A percentile compares a stretch with the other conserved stretches of the same genome.
Evolutionary conservation across 768 basidiomycete species (phyloP).

Genomic region (Rhizopogon roseolus): DNA sequence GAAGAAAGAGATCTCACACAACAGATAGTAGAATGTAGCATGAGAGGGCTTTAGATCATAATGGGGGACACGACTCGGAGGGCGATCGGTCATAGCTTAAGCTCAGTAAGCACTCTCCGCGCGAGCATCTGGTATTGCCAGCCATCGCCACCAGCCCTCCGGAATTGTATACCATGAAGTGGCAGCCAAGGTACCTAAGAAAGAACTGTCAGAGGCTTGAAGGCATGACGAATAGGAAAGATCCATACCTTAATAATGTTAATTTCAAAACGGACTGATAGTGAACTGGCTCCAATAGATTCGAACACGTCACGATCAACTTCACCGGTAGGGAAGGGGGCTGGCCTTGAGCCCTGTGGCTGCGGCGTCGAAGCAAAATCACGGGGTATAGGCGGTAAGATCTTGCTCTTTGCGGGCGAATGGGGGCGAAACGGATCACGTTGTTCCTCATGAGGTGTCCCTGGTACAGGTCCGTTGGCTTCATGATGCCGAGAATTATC

Average conservation of each 20-base stretch:
- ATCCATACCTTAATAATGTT: conserved; percentile 85
- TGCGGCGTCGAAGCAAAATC: conserved; percentile 44
- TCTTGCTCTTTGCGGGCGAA: conserved; percentile 56
- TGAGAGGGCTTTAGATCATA: conserved; percentile 8
- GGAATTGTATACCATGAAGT: conserved; percentile 92
- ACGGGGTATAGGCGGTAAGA: conserved; percentile 76
- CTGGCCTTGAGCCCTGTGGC: conserved; percentile 36
- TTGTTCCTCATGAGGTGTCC: conserved; percentile 24
- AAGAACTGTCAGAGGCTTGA: conserved; percentile 1
- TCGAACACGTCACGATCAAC: conserved; percentile 69
- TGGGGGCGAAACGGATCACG: conserved; percentile 36
- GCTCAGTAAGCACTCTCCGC: conserved; percentile 78
- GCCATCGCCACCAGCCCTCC: conserved; percentile 82
- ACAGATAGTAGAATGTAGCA: conserved; percentile 10
- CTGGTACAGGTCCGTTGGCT: conserved; percentile 16
- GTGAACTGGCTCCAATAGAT: conserved; percentile 63
- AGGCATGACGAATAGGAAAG: background rate
- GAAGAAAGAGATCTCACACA: conserved; percentile 18
- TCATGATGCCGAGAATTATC: conserved; percentile 29
- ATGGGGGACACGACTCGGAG: background rate
- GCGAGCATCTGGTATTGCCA: conserved; percentile 99
- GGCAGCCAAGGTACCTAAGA: conserved; percentile 86
- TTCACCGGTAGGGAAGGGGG: conserved; percentile 61
- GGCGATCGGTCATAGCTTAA: conserved; percentile 59
- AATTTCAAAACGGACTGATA: conserved; percentile 94